Percentiles rank a stretch among this genome's conserved stretches.
phyloP scores from a whole-genome alignment of 352 stramenopile genomes.

The Globisporangium uncinulatum region DNA sequence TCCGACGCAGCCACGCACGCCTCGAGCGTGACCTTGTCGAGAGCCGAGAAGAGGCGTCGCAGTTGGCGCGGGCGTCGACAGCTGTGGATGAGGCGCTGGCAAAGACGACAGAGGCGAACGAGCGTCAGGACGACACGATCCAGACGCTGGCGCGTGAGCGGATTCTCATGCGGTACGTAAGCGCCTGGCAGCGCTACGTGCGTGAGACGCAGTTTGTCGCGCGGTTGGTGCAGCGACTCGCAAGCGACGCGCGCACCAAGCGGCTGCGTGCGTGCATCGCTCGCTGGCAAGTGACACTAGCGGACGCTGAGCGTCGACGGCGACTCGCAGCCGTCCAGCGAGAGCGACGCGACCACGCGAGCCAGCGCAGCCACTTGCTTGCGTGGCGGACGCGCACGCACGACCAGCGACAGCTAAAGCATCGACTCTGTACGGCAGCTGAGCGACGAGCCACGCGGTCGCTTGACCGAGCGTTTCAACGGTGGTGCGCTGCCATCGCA shows the following conservation, averaged over 20 bases:
- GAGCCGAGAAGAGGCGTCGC: not conserved
- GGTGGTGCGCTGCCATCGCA: not conserved
- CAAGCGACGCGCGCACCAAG: not conserved
- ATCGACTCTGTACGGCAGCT: not conserved
- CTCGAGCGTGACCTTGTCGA: conserved; percentile 2
- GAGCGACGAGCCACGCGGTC: not conserved
- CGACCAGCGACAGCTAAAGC: not conserved
- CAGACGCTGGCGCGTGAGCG: not conserved
- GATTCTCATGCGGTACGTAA: not conserved
- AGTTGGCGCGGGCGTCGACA: not conserved
- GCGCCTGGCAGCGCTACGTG: not conserved
- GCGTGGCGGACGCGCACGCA: not conserved
- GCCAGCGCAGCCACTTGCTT: not conserved
- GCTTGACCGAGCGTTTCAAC: not conserved
- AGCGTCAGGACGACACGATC: not conserved
- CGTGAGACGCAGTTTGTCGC: not conserved
- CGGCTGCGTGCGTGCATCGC: not conserved
- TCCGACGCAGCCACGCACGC: not conserved
- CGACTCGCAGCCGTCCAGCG: not conserved
- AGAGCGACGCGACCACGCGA: not conserved
- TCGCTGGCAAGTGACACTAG: not conserved
- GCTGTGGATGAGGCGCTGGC: not conserved
- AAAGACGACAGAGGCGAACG: not conserved
- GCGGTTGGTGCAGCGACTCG: not conserved
- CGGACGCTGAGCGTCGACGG: not conserved